Conservation (phyloP, 441 rosid species). For the Melastoma candidum region DNA sequence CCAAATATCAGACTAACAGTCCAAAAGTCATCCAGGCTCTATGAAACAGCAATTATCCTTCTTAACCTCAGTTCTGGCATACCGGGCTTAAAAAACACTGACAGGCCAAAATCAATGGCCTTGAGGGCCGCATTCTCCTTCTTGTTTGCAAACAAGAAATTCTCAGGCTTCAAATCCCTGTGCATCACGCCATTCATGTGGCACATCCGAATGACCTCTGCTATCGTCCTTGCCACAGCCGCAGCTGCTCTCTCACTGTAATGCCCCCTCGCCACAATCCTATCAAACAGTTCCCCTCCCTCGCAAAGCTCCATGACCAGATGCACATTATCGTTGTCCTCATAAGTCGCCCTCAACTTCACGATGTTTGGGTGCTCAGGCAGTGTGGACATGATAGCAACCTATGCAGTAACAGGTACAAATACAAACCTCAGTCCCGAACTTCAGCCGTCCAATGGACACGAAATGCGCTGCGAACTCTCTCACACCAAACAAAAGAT, state of each 20-base stretch:
- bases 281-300: slow-evolving; percentile 90
- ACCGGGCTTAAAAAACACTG: slow-evolving; percentile 81
- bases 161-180: slow-evolving; percentile 93
- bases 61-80: slow-evolving; percentile 1
- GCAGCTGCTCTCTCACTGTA: slow-evolving; percentile 91
- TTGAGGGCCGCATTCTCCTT: slow-evolving; percentile 72
- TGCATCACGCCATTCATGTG: slow-evolving; percentile 87
- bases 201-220: slow-evolving; percentile 90
- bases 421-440: background rate
- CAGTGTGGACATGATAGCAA: slow-evolving; percentile 72
- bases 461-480: background rate
- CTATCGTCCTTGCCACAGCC: slow-evolving; percentile 58
- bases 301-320: slow-evolving; percentile 96
- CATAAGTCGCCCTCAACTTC: slow-evolving; percentile 76
- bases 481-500: too few relatives aligned
- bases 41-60: too few relatives aligned
- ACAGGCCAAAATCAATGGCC: slow-evolving; percentile 90
- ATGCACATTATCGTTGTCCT: slow-evolving; percentile 80
- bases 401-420: slow-evolving; percentile 14
- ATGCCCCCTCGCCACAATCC: slow-evolving; percentile 94
- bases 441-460: background rate
- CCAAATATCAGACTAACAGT: background rate
- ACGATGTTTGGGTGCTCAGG: slow-evolving; percentile 83
- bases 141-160: slow-evolving; percentile 78
- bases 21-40: too few relatives aligned